Conservation (phyloP, 208 protist genomes). For the Novymonas esmeraldas region DNA sequence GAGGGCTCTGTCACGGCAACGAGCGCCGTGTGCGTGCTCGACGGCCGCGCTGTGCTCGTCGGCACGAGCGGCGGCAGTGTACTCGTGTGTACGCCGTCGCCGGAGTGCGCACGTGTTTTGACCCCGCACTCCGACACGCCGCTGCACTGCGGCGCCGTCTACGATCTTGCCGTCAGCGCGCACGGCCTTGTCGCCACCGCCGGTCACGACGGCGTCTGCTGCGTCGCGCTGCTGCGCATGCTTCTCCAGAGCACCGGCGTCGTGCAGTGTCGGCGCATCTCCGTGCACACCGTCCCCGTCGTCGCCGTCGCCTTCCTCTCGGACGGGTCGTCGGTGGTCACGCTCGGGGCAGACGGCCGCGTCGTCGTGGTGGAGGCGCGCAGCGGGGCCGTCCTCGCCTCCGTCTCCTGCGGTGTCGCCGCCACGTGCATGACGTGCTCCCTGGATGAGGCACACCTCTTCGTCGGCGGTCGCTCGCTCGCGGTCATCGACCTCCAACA, state of each 20-base stretch:
- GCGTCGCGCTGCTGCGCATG: conserved; percentile 41
- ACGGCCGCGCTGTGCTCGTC: conserved; percentile 11
- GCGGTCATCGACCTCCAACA: conserved; percentile 54
- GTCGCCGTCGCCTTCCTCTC: conserved; percentile 32
- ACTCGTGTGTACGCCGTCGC: conserved; percentile 9
- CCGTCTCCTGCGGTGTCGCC: conserved; percentile 49
- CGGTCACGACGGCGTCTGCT: conserved; percentile 68
- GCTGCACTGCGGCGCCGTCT: conserved; percentile 68
- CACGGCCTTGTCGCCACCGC: conserved; percentile 60
- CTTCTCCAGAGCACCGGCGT: conserved; percentile 20
- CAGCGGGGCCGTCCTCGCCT: conserved; percentile 29
- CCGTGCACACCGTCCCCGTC: conserved; percentile 57
- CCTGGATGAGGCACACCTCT: conserved; percentile 66
- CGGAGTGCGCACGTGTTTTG: background rate
- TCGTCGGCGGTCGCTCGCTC: conserved; percentile 57
- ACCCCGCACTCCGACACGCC: conserved; percentile 30
- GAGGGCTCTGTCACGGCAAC: conserved; percentile 19
- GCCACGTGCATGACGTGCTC: conserved; percentile 49
- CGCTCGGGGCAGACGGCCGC: conserved; percentile 27
- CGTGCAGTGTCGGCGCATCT: conserved; percentile 31
- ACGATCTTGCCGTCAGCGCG: conserved; percentile 50
- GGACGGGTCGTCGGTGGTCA: conserved; percentile 26
- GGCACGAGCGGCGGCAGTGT: conserved; percentile 27
- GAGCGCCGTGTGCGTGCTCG: conserved; percentile 10
- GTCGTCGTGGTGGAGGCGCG: conserved; percentile 46